Conservation (phyloP, 371 early-diverging fungal species). For the Amoeboradix gromovi region DNA sequence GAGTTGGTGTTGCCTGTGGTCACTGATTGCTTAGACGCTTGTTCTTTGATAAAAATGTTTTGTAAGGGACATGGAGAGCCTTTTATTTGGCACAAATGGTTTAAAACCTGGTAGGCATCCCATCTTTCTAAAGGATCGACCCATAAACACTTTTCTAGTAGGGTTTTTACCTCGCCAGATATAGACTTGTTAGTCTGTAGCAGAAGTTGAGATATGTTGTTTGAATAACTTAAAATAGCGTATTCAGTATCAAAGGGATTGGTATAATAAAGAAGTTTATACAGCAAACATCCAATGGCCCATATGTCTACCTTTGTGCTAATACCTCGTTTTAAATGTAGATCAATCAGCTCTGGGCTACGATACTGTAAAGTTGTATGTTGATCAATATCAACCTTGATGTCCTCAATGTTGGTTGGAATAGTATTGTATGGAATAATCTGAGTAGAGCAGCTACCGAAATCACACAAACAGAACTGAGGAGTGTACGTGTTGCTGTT, state of each 20-base stretch:
- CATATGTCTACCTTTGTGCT: constrained; percentile 54
- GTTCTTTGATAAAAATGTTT: background rate
- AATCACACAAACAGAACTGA: constrained; percentile 36
- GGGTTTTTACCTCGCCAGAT: background rate
- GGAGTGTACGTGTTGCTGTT: background rate
- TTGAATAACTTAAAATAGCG: background rate
- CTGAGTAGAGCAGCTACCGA: constrained; percentile 54
- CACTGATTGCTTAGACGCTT: background rate
- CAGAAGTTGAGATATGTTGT: background rate
- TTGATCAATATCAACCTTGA: constrained; percentile 58
- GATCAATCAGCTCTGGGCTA: constrained; percentile 67
- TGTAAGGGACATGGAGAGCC: background rate
- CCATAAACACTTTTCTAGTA: background rate
- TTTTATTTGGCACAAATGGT: background rate
- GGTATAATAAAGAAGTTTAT: background rate
- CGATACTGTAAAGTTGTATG: constrained; percentile 73
- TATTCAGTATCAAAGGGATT: background rate
- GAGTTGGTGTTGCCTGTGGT: background rate
- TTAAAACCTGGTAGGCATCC: background rate
- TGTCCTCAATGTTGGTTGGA: constrained; percentile 26
- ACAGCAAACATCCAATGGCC: constrained; percentile 5
- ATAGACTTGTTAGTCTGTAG: background rate
- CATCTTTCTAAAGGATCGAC: background rate
- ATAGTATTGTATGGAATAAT: constrained; percentile 11
- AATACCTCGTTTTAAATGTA: constrained; percentile 44